Conservation (phyloP, 2,329 filamentous ascomycete species). For the Teratosphaeria viscida region DNA sequence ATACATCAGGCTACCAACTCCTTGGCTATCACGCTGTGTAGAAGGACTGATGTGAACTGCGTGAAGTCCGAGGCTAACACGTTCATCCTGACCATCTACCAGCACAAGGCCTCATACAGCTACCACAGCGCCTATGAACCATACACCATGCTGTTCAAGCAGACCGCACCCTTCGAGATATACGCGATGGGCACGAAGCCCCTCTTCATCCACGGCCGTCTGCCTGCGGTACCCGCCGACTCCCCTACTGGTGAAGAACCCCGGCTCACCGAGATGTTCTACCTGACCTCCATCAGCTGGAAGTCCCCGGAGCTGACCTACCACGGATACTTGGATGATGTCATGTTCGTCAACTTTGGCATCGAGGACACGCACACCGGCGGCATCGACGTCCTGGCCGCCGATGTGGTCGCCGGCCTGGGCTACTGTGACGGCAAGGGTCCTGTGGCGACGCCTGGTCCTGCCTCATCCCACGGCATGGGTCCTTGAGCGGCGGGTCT, state of each 20-base stretch:
- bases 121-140: slow-evolving; percentile 47
- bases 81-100: slow-evolving; percentile 45
- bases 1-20: slow-evolving; percentile 54
- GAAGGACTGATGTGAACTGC: slow-evolving; percentile 37
- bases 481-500: neutral
- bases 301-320: slow-evolving; percentile 38
- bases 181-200: slow-evolving; percentile 42
- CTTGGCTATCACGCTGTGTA: slow-evolving; percentile 45
- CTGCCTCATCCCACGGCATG: neutral
- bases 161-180: slow-evolving; percentile 39
- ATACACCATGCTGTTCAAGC: slow-evolving; percentile 43
- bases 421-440: slow-evolving; percentile 8
- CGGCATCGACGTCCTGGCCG: slow-evolving; percentile 43
- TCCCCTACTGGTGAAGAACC: slow-evolving; percentile 5
- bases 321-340: slow-evolving; percentile 48
- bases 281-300: slow-evolving; percentile 49
- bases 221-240: slow-evolving; percentile 16
- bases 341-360: slow-evolving; percentile 45
- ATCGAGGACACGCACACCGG: slow-evolving; percentile 43
- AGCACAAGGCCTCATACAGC: slow-evolving; percentile 42
- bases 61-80: slow-evolving; percentile 38
- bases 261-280: slow-evolving; percentile 44
- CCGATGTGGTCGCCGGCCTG: slow-evolving; percentile 38
- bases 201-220: slow-evolving; percentile 46
- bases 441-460: neutral